Evolutionary conservation across 1,284 basidiomycete genomes (phyloP).

Genomic region (Tranzscheliella williamsii): DNA sequence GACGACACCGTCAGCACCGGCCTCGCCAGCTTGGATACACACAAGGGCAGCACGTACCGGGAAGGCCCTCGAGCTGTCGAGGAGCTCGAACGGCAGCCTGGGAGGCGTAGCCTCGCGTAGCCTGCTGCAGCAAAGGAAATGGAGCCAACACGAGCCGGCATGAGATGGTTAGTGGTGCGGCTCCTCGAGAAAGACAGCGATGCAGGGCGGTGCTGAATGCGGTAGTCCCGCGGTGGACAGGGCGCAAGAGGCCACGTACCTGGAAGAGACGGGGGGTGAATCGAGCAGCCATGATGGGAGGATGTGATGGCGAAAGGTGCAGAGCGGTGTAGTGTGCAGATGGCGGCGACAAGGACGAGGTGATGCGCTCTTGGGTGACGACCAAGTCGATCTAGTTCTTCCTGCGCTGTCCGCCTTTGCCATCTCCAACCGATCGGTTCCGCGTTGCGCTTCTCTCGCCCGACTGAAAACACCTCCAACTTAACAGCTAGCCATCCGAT

Average conservation of each 20-base stretch:
- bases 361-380: too few species aligned
- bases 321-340: too few species aligned
- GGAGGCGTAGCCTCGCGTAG: slow-evolving; percentile 58
- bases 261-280: slow-evolving; percentile 47
- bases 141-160: slow-evolving; percentile 25
- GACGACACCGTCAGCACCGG: too few species aligned
- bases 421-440: neutral
- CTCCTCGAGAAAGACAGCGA: too few species aligned
- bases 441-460: neutral
- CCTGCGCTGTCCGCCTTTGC: too few species aligned
- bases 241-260: slow-evolving; percentile 22
- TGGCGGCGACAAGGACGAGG: too few species aligned
- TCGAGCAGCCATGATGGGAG: slow-evolving; percentile 34
- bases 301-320: neutral
- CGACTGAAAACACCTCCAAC: too few species aligned
- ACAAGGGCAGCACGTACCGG: slow-evolving; percentile 53
- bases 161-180: slow-evolving; percentile 40
- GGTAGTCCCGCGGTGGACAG: too few species aligned
- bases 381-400: too few species aligned
- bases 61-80: slow-evolving; percentile 50
- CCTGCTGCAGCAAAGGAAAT: slow-evolving; percentile 18
- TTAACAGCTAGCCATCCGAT: too few species aligned
- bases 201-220: too few species aligned
- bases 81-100: slow-evolving; percentile 54
- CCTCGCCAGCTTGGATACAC: too few species aligned